phyloP scores from a whole-genome alignment of 2,329 filamentous ascomycete species.

The Alternaria sp. region DNA sequence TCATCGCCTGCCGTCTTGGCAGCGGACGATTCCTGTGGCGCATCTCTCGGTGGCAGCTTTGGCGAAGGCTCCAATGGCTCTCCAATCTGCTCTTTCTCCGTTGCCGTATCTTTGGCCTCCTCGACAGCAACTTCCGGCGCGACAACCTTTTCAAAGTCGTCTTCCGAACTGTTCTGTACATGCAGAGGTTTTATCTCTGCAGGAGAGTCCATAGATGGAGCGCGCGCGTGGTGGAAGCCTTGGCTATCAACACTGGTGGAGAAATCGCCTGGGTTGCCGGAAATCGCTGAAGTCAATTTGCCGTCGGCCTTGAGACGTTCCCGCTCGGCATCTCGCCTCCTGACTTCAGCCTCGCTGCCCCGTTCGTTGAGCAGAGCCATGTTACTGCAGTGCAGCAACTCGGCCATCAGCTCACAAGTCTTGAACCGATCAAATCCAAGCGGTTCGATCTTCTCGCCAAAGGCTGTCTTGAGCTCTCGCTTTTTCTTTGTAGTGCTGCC shows the following conservation, averaged over 20 bases:
- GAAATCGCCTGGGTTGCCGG: constrained; percentile 63
- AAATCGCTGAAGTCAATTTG: constrained; percentile 66
- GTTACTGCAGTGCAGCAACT: constrained; percentile 96
- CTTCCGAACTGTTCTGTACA: constrained; percentile 80
- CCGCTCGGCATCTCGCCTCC: constrained; percentile 78
- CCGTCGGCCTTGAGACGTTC: constrained; percentile 80
- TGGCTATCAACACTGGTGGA: constrained; percentile 60
- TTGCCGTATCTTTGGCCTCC: constrained; percentile 57
- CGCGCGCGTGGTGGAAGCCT: constrained; percentile 58
- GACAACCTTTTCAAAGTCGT: constrained; percentile 91
- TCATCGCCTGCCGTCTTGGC: constrained; percentile 51
- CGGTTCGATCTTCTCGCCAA: constrained; percentile 88
- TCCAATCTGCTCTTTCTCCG: constrained; percentile 56
- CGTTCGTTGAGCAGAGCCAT: constrained; percentile 95
- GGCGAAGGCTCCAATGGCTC: constrained; percentile 46
- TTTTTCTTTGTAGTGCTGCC: constrained; percentile 69
- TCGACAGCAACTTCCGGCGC: constrained; percentile 73
- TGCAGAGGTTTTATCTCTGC: constrained; percentile 75
- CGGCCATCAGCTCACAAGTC: constrained; percentile 98
- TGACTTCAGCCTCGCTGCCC: constrained; percentile 87
- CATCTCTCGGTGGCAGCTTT: constrained; percentile 52
- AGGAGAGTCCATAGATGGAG: constrained; percentile 58
- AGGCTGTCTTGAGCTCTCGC: constrained; percentile 81
- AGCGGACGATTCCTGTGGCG: constrained; percentile 28
- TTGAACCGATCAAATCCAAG: constrained; percentile 98